phyloP scores from a whole-genome alignment of 805 yeast genomes.

The Blastobotrys chiropterorum region DNA sequence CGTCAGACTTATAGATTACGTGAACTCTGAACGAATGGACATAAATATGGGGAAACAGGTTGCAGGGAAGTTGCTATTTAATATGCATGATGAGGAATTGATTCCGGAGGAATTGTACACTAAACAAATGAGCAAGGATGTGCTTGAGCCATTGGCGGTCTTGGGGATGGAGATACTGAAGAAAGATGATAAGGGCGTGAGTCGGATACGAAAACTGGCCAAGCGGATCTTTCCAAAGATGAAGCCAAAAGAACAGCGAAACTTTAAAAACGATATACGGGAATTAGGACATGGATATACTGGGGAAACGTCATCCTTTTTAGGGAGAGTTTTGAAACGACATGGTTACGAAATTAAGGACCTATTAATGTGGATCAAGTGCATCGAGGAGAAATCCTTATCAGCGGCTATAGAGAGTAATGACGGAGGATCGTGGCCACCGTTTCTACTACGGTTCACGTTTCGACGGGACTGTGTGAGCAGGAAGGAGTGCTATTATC shows the following conservation, averaged over 20 bases:
- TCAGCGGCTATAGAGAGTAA: conserved; percentile 18
- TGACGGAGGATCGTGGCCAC: conserved; percentile 24
- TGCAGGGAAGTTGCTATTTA: not conserved
- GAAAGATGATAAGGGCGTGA: not conserved
- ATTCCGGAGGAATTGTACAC: not conserved
- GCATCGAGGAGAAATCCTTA: conserved; percentile 15
- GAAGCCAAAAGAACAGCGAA: not conserved
- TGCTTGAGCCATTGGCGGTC: not conserved
- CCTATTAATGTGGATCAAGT: conserved; percentile 15
- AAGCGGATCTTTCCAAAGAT: not conserved
- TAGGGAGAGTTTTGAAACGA: conserved; percentile 7
- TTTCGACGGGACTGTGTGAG: conserved; percentile 20
- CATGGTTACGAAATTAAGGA: conserved; percentile 12
- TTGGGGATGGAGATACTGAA: not conserved
- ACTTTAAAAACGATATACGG: not conserved
- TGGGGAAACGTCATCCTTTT: not conserved
- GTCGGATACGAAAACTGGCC: not conserved
- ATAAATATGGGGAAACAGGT: conserved; percentile 1
- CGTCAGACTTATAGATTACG: not conserved
- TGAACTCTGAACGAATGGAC: not conserved
- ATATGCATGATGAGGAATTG: not conserved
- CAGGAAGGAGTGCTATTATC: conserved; percentile 21
- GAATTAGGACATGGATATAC: not conserved
- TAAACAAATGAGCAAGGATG: not conserved
- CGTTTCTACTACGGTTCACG: conserved; percentile 23